phyloP scores from a whole-genome alignment of 768 basidiomycete species.

The Boletus rex-veris region DNA sequence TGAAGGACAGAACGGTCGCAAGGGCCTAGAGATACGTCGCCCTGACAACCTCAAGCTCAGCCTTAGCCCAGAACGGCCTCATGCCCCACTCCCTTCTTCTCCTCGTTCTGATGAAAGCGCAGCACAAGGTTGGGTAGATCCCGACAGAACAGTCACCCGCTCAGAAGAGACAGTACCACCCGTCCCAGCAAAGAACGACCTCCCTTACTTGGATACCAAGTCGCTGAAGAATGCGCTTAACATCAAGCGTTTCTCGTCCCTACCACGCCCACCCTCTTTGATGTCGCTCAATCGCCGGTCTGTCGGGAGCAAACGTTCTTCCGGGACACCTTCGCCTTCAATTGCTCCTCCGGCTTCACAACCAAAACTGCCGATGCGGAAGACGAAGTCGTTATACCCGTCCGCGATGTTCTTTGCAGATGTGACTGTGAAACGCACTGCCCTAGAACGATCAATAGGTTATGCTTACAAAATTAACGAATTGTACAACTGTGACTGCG shows the following conservation, averaged over 20 bases:
- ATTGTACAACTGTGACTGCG: conserved; percentile 69
- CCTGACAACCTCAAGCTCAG: conserved; percentile 14
- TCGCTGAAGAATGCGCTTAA: conserved; percentile 26
- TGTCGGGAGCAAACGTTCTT: conserved; percentile 21
- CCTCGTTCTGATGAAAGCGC: conserved; percentile 21
- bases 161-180: conserved; percentile 25
- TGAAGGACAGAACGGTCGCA: conserved; percentile 25
- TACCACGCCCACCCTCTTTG: conserved; percentile 68
- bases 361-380: conserved; percentile 24
- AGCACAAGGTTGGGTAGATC: conserved; percentile 15
- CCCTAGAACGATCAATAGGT: conserved; percentile 64
- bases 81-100: conserved; percentile 10
- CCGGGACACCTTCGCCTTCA: conserved; percentile 25
- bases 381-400: conserved; percentile 45
- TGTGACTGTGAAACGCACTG: conserved; percentile 49
- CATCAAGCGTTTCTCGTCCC: conserved; percentile 47
- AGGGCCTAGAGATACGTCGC: conserved; percentile 33
- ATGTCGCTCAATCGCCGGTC: conserved; percentile 36
- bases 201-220: conserved; percentile 22
- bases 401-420: conserved; percentile 71
- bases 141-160: conserved; percentile 13
- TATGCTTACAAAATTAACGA: conserved; percentile 87
- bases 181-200: conserved; percentile 29
- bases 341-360: conserved; percentile 33
- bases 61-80: conserved; percentile 14